Base-by-base conservation (phyloP, 306 rosid genomes). In the Mimosa pudica region DNA sequence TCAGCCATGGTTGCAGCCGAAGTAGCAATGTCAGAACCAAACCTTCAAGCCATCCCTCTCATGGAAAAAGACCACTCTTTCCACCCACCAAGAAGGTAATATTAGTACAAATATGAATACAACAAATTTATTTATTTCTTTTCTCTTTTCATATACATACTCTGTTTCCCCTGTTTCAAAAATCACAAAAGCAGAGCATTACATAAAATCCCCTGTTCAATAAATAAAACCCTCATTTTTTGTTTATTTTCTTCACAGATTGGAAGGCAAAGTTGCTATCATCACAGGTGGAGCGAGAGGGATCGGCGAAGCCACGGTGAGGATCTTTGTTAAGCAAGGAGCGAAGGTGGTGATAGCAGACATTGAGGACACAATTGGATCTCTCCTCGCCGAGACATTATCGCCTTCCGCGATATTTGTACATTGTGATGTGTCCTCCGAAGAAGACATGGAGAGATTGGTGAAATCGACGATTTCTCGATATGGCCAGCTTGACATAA, bases 221-320 rank as follows among this genome's bases (percentile, higher is more conserved):
- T 38, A 0, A 38, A 3, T 0, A 38, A 38, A 38, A 38, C 42
- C 42, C 42, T 38, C 42, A 2, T 5, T 38, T 38, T 5, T 2
- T 5, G 4, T 38, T 38, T 2, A 38, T 38, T 38, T 38, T 5
- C 42, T 38, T 5, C 42, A 38, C 62, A 94, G 98, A 78, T 83
- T 94, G 87, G 98, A 94, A 77, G 98, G 97, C 3, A 94, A 94
- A 73, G 79, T 94, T 14, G 97, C 97, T 0, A 88, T 94, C 30
- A 88, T 94, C 4, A 94, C 98, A 0, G 98, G 98, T 2, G 97
- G 97, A 0, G 97, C 97, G 0, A 87, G 87, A 82, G 97, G 98
- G 4, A 92, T 92, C 1, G 98, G 97, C 11, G 98, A 94, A 81
- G 97, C 97, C 24, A 87, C 92, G 0, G 94, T 83, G 1, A 82